Conservation (phyloP, 1,139 yeast genomes). For the Saccharomyces hybrid region DNA sequence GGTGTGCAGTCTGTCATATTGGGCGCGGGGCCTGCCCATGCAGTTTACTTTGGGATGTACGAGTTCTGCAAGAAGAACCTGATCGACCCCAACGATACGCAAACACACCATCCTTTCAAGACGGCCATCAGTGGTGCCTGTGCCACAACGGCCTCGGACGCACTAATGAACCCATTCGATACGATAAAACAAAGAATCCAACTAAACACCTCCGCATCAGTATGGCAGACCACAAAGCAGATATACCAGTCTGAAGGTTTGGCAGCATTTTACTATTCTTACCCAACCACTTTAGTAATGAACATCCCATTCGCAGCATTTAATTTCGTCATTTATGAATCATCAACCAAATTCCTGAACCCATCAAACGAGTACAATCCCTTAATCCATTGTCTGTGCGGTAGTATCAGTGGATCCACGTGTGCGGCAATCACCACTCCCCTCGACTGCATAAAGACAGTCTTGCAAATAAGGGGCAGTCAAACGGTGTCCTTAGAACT, state of each 20-base stretch:
- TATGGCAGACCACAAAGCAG: conserved; percentile 33
- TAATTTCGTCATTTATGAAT: conserved; percentile 88
- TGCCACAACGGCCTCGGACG: conserved; percentile 88
- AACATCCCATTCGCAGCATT: conserved; percentile 93
- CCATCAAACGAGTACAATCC: conserved; percentile 80
- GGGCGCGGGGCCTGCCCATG: conserved; percentile 99
- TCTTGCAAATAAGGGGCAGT: conserved; percentile 50
- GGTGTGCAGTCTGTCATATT: conserved; percentile 87
- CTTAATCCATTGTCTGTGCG: conserved; percentile 81
- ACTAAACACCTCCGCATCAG: conserved; percentile 32
- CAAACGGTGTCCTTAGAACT: conserved; percentile 35
- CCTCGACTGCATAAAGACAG: conserved; percentile 85
- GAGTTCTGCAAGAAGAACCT: conserved; percentile 57
- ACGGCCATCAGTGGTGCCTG: conserved; percentile 85
- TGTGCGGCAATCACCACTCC: conserved; percentile 97
- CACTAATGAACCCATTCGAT: conserved; percentile 95
- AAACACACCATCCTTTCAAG: conserved; percentile 50
- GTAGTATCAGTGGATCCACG: conserved; percentile 93
- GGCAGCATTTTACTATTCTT: conserved; percentile 77
- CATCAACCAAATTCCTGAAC: conserved; percentile 64
- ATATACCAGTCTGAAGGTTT: conserved; percentile 73
- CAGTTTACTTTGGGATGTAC: conserved; percentile 88
- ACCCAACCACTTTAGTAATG: conserved; percentile 89
- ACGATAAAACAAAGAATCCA: conserved; percentile 87
- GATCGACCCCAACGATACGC: conserved; percentile 23